Base-by-base conservation (phyloP, 345 rosid species). In the Citrus maxima region DNA sequence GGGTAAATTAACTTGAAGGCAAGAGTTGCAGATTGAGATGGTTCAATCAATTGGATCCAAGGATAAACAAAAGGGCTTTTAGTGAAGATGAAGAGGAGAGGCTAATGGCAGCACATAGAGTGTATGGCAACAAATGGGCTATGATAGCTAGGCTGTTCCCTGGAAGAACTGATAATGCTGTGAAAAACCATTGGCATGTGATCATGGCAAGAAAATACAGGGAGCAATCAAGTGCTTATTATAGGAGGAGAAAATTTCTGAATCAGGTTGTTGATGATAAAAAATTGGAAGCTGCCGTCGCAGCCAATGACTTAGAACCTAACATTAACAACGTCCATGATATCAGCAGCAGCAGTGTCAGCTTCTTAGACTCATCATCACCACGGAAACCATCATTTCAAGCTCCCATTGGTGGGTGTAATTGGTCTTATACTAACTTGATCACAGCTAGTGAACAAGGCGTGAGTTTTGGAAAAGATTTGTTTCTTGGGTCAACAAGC, bases 171-270 rank as follows among this genome's bases (percentile, higher is more conserved):
- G 93, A 90, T 55, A 90, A 90, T 87, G 85, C 92, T 32, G 87
- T 90, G 1, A 90, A 90, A 55, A 90, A 90, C 72, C 94, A 87
- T 7, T 90, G 92, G 92, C 94, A 90, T 87, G 94, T 90, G 6
- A 85, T 89, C 68, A 89, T 88, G 94, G 92, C 94, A 4, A 85
- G 92, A 80, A 88, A 88, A 79, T 72, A 82, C 75, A 88, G 90
- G 38, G 82, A 76, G 16, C 92, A 85, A 24, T 84, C 89, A 34
- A 81, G 8, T 72, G 85, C 85, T 70, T 84, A 74, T 70, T 84
- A 74, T 58, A 63, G 78, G 62, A 83, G 84, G 74, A 87, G 86
- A 61, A 83, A 83, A 16, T 54, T 54, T 46, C 51, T 79, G 55
- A 51, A 34, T 67, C 85, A 80, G 6, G 77, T 78, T 82, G 37